Evolutionary conservation across 1,139 yeast species (phyloP), one percentile per base, ranked within the genome.

Genomic region (Kazachstania sp.): DNA sequence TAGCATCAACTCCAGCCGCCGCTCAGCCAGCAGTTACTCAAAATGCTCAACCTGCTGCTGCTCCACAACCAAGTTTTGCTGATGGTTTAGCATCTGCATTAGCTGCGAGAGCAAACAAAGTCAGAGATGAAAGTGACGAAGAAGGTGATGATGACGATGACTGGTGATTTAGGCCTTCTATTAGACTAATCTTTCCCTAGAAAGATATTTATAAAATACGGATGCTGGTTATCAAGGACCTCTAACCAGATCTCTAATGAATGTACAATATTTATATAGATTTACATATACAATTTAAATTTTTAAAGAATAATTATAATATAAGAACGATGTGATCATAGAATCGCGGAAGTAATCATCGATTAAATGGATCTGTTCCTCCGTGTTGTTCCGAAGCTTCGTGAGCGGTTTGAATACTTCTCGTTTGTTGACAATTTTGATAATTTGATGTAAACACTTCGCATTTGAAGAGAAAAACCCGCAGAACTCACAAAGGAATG

Each of bases 41-140:
- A 31, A 46, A 45, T 3, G 53, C 70, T 3, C 67, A 70, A 26
- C 59, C 64, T 16, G 49, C 48, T 28, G 51, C 45, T n/a, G 31
- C 40, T 18, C 51, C 53, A 13, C 59, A 51, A 26, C 51, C 76
- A 5, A 68, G 74, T 2, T 73, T 87, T 60, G 95, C 95, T 15
- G 92, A 88, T 6, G 92, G 94, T 6, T 72, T 90, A 52, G 97
- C 97, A 0, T 86, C 86, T 53, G 97, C 97, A 0, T 75, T 92
- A 58, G 86, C 83, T 60, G 85, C 82, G 44, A 78, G 95, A 62
- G 88, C 88, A 32, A 86, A 85, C 41, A 84, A 86, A 45, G 83
- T 83, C 56, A 77, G 86, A 50, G 78, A 72, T 46, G 83, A 81
- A 46, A 83, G 82, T 54, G 92, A 81, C 40, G 92, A 82, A 16